Evolutionary conservation across 306 rosid genomes (phyloP), one percentile per base, ranked within the genome.

Genomic region (Lathyrus aphaca): DNA sequence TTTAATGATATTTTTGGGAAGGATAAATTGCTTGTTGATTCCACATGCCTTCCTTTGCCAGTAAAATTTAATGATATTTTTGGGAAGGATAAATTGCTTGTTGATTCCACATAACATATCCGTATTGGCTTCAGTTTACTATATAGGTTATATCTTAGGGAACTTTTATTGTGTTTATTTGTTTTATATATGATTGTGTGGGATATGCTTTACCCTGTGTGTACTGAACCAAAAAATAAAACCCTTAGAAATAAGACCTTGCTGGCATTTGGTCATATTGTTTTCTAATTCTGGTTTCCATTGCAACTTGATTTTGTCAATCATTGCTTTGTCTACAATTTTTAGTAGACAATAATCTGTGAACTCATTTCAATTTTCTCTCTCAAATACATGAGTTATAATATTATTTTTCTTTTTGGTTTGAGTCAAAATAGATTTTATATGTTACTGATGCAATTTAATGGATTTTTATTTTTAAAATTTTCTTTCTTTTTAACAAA

Each of bases 1-100:
- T 89, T 64, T 77, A 65, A 74, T 64, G 37, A 1, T 17, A 11
- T 15, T 45, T 13, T 46, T 62, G 42, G 17, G 51, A 60, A 35
- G 69, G 49, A 69, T 66, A 51, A 46, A 72, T 8, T 65, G 61
- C 73, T 53, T 30, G 74, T 23, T 35, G 79, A 55, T 39, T 64
- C 58, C 81, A 67, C 16, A 54, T 64, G n/a, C n/a, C n/a, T n/a
- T n/a, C n/a, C n/a, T n/a, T n/a, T n/a, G n/a, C 97, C 18, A 79
- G 91, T 71, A 91, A 88, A 83, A 86, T 89, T 64, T 77, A 65
- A 74, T 64, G 37, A 1, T 17, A 11, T 15, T 45, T 13, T 46
- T 62, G 42, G 17, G 51, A 60, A 35, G 69, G 49, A 69, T 66
- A 51, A 46, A 72, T 8, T 65, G 61, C 73, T 53, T 30, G 74